Evolutionary conservation across 768 basidiomycete genomes (phyloP), one percentile per base, ranked within the genome.

Genomic region (Agrocybe praecox): DNA sequence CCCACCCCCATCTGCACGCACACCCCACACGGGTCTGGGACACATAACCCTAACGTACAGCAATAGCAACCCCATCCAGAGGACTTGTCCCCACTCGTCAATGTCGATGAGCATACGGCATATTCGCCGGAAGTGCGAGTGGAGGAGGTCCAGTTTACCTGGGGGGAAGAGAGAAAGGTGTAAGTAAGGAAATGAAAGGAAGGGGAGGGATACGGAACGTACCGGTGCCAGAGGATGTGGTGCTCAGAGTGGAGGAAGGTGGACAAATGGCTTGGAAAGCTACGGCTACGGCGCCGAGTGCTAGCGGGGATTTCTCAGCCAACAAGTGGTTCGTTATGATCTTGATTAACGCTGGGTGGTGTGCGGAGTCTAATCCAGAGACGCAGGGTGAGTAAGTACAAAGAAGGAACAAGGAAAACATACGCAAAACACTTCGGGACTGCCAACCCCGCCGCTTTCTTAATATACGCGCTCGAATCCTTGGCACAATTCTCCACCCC

Each of bases 51-150:
- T 76, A 2, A 85, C 91, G 67, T 99, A 99, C 57, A 91, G 78
- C 53, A 87, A 72, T 29, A 99, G 79, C 14, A 98, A 78, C 44
- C 88, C 82, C 58, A 96, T 78, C 18, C 94, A 71, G 46, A 88
- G 84, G 6, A 90, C 84, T 70, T 98, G 97, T 0, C 94, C 95
- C 97, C 97, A 99, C 69, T 97, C 96, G 64, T 99, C 97, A 4
- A 89, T 87, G 64, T 99, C 95, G 32, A 94, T 80, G 2, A 98
- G 75, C n/a, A 90, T 76, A 43, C 81, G 80, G 67, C 94, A 97
- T 26, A 95, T 76, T 23, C 92, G 85, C 21, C 96, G 80, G 64
- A 92, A 99, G 62, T 97, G 92, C 17, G 82, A 80, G 65, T 99
- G 97, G 1, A 99, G 72, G 12, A 97, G 84, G 65, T 96, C 94